Evolutionary conservation across 768 basidiomycete species (phyloP).

Genomic region (Pisolithus sp.): DNA sequence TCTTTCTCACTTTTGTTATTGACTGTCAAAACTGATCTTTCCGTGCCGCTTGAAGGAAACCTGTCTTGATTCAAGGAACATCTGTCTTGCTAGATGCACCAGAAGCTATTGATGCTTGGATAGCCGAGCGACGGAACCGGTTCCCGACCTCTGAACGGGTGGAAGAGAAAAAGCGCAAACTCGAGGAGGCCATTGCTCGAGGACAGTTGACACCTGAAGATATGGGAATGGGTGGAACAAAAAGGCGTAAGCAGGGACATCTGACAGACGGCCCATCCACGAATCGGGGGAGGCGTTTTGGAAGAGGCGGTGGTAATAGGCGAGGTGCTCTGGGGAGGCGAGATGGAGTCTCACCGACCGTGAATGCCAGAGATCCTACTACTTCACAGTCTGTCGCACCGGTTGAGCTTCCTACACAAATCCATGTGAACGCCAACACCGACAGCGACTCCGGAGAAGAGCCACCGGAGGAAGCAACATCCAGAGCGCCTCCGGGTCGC

Average conservation of each 20-base stretch:
- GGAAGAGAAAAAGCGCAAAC: slow-evolving; percentile 75
- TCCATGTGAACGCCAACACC: slow-evolving; percentile 16
- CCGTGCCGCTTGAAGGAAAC: slow-evolving; percentile 42
- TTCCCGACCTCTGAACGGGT: slow-evolving; percentile 71
- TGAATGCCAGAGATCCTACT: not conserved
- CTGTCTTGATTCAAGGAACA: slow-evolving; percentile 74
- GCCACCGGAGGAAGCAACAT: slow-evolving; percentile 54
- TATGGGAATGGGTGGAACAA: slow-evolving; percentile 33
- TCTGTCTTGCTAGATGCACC: slow-evolving; percentile 70
- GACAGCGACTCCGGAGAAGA: slow-evolving; percentile 32
- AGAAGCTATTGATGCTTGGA: slow-evolving; percentile 79
- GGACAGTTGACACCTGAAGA: slow-evolving; percentile 62
- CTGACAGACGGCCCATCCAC: slow-evolving; percentile 3
- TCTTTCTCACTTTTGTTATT: not conserved
- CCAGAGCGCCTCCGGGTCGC: slow-evolving; percentile 32
- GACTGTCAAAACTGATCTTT: slow-evolving; percentile 6
- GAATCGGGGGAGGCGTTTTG: slow-evolving; percentile 11
- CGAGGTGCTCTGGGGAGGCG: slow-evolving; percentile 3
- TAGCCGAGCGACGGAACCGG: slow-evolving; percentile 78
- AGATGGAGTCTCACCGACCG: not conserved
- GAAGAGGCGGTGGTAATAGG: slow-evolving; percentile 28
- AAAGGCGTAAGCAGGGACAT: slow-evolving; percentile 34
- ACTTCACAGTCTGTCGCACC: not conserved
- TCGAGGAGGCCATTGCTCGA: slow-evolving; percentile 71
- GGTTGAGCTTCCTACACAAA: slow-evolving; percentile 1